Percentiles rank a stretch among this genome's conserved stretches.
phyloP scores from a whole-genome alignment of 768 basidiomycete species.

The Pleurotus citrinopileatus region DNA sequence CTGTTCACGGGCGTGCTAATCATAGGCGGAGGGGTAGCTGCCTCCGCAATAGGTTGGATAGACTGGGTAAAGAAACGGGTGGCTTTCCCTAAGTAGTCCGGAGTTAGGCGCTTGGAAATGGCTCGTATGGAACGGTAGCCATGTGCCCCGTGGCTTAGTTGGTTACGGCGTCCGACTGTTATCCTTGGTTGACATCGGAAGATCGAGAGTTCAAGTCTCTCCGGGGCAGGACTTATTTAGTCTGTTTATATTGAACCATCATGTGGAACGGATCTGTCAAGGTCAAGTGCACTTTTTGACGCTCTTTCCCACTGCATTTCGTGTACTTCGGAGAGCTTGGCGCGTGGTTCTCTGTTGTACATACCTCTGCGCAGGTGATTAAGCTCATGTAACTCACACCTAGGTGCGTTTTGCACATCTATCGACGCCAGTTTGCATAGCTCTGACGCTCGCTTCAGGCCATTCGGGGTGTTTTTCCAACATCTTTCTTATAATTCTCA shows the following conservation, averaged over 20 bases:
- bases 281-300: too few relatives aligned
- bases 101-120: neutral
- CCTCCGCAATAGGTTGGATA: neutral
- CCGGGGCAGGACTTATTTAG: conserved; percentile 5
- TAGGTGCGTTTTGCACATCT: too few relatives aligned
- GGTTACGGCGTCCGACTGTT: conserved; percentile 63
- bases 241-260: neutral
- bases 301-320: too few relatives aligned
- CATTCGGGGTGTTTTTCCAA: too few relatives aligned
- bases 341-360: too few relatives aligned
- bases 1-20: conserved; percentile 26
- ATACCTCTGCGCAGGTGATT: too few relatives aligned
- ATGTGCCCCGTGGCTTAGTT: conserved; percentile 56
- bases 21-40: conserved; percentile 13
- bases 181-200: conserved; percentile 16
- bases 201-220: conserved; percentile 14
- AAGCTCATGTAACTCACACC: too few relatives aligned
- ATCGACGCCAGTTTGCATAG: too few relatives aligned
- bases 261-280: neutral
- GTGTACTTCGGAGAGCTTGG: too few relatives aligned
- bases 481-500: too few relatives aligned
- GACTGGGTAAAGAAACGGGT: neutral
- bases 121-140: neutral
- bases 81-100: neutral
- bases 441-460: too few relatives aligned